phyloP scores from a whole-genome alignment of 2,329 filamentous ascomycete species.

The Clonostachys rhizophaga region DNA sequence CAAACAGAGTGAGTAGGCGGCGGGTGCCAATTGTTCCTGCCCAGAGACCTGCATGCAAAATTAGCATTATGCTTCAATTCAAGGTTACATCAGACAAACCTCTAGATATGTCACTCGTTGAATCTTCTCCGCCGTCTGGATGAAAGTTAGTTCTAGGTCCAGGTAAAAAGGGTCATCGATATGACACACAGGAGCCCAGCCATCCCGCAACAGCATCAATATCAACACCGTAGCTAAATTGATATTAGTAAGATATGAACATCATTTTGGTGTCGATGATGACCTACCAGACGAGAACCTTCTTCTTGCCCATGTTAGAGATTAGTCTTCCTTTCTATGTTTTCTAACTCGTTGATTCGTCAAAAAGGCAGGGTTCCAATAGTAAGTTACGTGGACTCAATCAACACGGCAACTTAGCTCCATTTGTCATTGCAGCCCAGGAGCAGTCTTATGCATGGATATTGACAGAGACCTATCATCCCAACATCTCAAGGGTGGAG shows the following conservation, averaged over 20 bases:
- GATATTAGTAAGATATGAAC: background rate
- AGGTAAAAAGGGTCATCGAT: too few species aligned
- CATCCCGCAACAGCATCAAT: slow-evolving; percentile 50
- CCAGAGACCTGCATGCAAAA: slow-evolving; percentile 45
- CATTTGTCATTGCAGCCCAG: too few species aligned
- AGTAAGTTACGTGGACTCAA: too few species aligned
- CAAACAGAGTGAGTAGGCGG: slow-evolving; percentile 39
- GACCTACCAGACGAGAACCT: slow-evolving; percentile 13
- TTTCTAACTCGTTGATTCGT: too few species aligned
- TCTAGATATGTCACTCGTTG: background rate
- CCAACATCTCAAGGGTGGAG: too few species aligned
- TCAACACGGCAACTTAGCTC: too few species aligned
- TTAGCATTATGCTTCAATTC: slow-evolving; percentile 39
- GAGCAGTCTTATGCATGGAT: too few species aligned
- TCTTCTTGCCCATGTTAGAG: slow-evolving; percentile 13
- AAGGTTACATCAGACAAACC: slow-evolving; percentile 5
- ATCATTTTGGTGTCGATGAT: background rate
- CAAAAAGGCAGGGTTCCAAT: too few species aligned
- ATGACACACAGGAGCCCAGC: slow-evolving; percentile 33
- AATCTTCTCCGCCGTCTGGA: slow-evolving; percentile 1
- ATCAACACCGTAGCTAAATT: slow-evolving; percentile 23
- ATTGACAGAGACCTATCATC: too few species aligned
- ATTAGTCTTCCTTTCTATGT: too few species aligned
- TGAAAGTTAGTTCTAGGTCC: too few species aligned
- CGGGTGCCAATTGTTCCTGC: slow-evolving; percentile 42